Base-by-base conservation (phyloP, 2,329 filamentous ascomycete genomes). In the Davidsoniella australis region DNA sequence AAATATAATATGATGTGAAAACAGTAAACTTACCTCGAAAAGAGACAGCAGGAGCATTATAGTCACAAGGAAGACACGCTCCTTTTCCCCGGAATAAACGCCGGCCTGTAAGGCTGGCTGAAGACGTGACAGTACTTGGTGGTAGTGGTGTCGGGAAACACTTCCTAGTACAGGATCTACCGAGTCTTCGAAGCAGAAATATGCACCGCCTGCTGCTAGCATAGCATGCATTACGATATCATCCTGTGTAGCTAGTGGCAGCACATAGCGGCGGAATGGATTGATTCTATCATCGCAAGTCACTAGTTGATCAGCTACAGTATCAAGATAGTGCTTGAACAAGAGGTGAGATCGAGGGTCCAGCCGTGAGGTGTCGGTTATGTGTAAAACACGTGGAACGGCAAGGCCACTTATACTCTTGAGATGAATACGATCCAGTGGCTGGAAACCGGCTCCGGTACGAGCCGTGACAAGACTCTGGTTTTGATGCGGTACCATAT, bases 281-380 rank as follows among this genome's bases (percentile, higher is more conserved):
- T 53, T 53, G 2, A 49, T 20, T 8, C 18, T 18, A 9, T 48
- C 39, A 8, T 47, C 42, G 14, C 46, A 49, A 10, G 47, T 47
- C 10, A 49, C 47, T 5, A 53, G 17, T 8, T 46, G 39, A 20
- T 53, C 47, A 5, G 51, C 51, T 4, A 53, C 51, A 41, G 44
- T 45, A 18, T 49, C 47, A 2, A 53, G 39, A 29, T 49, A 53
- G 24, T 53, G 51, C 39, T 53, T 49, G 24, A 53, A 53, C n/a
- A 53, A 40, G 20, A 53, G 17, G 17, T 49, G 51, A 6, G 51
- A 53, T 6, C 47, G 47, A 2, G 51, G 33, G 23, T 53, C 47
- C 16, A 53, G 36, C 12, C 41, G 33, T 23, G 7, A 40, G 23
- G 14, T 46, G 7, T 53, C 43, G 5, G 45, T 44, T 37, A 41